Evolutionary conservation across 2,329 filamentous ascomycete genomes (phyloP), one percentile per base, ranked within the genome.

Genomic region (Chaetomium sp.): DNA sequence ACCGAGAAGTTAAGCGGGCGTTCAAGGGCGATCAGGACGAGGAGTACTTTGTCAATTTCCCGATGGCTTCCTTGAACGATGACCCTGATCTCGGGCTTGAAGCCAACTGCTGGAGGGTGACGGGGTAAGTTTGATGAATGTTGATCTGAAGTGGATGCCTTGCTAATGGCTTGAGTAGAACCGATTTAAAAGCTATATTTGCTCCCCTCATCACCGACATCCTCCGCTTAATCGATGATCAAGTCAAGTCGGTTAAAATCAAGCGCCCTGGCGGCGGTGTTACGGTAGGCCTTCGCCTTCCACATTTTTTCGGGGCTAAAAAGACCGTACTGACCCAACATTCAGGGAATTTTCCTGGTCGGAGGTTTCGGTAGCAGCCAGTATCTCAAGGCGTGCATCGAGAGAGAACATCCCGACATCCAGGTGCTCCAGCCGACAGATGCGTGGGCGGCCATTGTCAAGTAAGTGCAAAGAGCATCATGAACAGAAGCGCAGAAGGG

Each of bases 391-490:
- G 45, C 33, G 45, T 47, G 45, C n/a, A 34, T 47, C 45, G 34
- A 47, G 45, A 35, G 33, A 19, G 33, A 47, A 47, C 11, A 47
- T 10, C 45, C 45, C 33, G 45, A 34, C 45, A 47, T 47, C 33
- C 45, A 47, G 45, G 45, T 47, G 45, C 45, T 47, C 33, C 45
- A 47, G 33, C 45, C 45, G 11, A 47, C 45, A 47, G 45, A 47
- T 35, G 32, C 45, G 34, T 47, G 45, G 45, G 45, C 45, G 12
- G 45, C 45, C 33, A 47, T 47, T 14, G 45, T 47, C 45, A 47
- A 47, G 45, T 47, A 47, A 8, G 32, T 36, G 33, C 9, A 34
- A 5, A 5, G 6, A 38, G 36, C 36, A 8, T 12, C 36, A 38
- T 38, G 36, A 42, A 42, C 40, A 1, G 27, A 35, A 34, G 12